These are phyloP conservation scores for Angophora floribunda DNA, from an alignment of 345 rosid genomes.

Conservation along the genomic window DNA sequence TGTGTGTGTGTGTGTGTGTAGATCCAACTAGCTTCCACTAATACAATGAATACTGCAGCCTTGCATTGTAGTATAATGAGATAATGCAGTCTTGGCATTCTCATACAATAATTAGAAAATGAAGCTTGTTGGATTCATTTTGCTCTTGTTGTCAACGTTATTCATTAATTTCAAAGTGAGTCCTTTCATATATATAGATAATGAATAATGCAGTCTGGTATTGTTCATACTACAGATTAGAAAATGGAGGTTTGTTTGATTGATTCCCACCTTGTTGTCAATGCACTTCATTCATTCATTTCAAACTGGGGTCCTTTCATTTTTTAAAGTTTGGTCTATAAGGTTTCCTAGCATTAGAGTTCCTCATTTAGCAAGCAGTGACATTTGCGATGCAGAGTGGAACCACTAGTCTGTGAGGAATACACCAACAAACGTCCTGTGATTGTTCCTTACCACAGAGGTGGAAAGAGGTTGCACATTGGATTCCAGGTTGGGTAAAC, in stretches of 20 bases:
- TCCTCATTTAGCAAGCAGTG: not conserved
- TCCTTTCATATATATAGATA: not conserved
- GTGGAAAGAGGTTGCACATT: constrained; percentile 94
- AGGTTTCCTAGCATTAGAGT: not conserved
- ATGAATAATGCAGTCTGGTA: not conserved
- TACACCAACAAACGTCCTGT: constrained; percentile 60
- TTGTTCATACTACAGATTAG: not conserved
- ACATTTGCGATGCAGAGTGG: constrained; percentile 42
- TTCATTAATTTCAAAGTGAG: not conserved
- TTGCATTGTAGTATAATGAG: not conserved
- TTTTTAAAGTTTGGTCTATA: not conserved
- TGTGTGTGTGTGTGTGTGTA: not conserved
- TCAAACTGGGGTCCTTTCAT: not conserved
- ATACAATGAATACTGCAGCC: not conserved
- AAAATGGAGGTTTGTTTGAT: not conserved
- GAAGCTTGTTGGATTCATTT: not conserved
- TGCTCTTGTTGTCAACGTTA: not conserved
- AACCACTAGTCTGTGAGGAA: constrained; percentile 93
- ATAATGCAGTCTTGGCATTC: not conserved
- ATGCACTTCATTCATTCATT: not conserved
- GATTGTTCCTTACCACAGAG: constrained; percentile 88
- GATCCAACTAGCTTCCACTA: not conserved
- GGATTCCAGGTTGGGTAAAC: constrained; percentile 59
- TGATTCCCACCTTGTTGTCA: not conserved
- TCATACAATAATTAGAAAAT: not conserved